Conservation (phyloP, 257 asterid species). For the Schizonepeta tenuifolia region DNA sequence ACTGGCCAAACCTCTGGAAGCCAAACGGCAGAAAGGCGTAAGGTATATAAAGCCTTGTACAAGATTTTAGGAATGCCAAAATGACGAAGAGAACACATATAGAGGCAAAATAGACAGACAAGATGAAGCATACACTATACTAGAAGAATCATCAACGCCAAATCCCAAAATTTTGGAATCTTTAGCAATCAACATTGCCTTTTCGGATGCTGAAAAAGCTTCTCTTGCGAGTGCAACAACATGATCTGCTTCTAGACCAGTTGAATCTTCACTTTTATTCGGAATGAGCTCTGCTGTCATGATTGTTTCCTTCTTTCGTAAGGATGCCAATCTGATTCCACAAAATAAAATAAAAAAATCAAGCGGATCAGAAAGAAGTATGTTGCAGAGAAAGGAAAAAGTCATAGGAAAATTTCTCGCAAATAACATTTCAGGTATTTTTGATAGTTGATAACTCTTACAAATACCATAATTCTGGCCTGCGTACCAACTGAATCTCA, state of each 20-base stretch:
- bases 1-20: constrained; percentile 41
- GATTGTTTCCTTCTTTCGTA: constrained; percentile 39
- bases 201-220: constrained; percentile 76
- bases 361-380: constrained; percentile 10
- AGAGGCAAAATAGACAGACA: neutral
- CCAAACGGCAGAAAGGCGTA: constrained; percentile 25
- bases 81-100: neutral
- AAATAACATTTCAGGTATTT: constrained; percentile 28
- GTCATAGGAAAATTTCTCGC: neutral
- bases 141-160: constrained; percentile 40
- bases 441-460: constrained; percentile 61
- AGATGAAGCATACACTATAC: constrained; percentile 47
- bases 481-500: constrained; percentile 49
- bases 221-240: constrained; percentile 72
- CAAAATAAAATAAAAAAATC: constrained; percentile 22
- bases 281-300: constrained; percentile 32
- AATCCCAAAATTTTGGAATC: constrained; percentile 48
- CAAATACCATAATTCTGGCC: constrained; percentile 75
- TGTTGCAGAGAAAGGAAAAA: neutral
- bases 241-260: constrained; percentile 51
- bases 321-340: constrained; percentile 61
- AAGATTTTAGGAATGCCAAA: constrained; percentile 12
- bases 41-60: constrained; percentile 16
- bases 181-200: constrained; percentile 63
- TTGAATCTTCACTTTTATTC: constrained; percentile 35